Conservation (phyloP, 306 rosid genomes). For the Crotalaria pallida region DNA sequence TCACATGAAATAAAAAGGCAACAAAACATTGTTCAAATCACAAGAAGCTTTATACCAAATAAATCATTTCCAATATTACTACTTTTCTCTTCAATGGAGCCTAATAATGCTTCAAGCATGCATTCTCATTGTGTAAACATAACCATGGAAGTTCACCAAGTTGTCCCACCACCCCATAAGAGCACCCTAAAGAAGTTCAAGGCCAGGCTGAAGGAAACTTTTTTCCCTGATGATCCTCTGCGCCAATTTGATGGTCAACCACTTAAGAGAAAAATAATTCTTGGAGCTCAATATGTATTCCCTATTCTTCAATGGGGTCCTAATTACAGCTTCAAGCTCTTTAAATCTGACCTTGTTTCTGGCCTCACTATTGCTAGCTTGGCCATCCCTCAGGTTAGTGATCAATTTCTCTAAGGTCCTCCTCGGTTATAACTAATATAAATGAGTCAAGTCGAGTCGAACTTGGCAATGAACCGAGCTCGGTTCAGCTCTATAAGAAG, state of each 20-base stretch:
- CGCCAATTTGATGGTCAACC: constrained; percentile 85
- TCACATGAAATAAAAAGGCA: constrained; percentile 23
- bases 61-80: neutral
- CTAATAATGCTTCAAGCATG: constrained; percentile 7
- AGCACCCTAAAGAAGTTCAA: constrained; percentile 50
- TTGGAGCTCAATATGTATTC: constrained; percentile 76
- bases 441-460: no score
- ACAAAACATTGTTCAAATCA: constrained; percentile 17
- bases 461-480: no score
- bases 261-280: constrained; percentile 35
- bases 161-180: constrained; percentile 62
- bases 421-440: no score
- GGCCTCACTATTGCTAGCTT: constrained; percentile 98
- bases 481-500: no score
- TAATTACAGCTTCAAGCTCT: constrained; percentile 53
- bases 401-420: neutral
- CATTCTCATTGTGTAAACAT: constrained; percentile 49
- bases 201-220: constrained; percentile 63
- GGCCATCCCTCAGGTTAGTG: constrained; percentile 87
- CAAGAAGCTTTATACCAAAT: constrained; percentile 1
- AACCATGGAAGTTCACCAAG: constrained; percentile 59
- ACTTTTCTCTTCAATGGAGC: constrained; percentile 19
- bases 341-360: constrained; percentile 83
- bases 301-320: constrained; percentile 93
- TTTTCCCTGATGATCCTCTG: constrained; percentile 92